Base-by-base conservation (phyloP, 176 grass and related monocot species). In the Oryza officinalis region DNA sequence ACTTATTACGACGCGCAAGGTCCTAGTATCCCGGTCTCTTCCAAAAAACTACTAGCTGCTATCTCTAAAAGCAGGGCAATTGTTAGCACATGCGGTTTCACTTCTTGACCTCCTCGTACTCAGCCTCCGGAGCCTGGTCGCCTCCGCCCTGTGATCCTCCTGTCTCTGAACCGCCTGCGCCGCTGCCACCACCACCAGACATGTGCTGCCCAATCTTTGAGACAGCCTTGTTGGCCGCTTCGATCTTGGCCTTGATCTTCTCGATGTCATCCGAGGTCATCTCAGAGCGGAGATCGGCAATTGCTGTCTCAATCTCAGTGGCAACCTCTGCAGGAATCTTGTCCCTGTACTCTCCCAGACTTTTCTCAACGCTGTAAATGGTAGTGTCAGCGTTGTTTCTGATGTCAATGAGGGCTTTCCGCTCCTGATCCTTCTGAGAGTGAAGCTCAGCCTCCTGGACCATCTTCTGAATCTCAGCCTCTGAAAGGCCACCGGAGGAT, bases 51-150 rank as follows among this genome's bases (percentile, higher is more conserved):
- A 78, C 23, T 65, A 78, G 60, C 60, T 78, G 60, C 37, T 65
- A 63, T 78, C 40, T 78, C 63, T 45, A 65, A 61, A 18, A 40
- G 6, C 8, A 27, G 57, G 57, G 57, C n/a, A 43, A 38, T 57
- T 18, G 75, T 74, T 47, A 52, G 15, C 46, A 52, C 45, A 59
- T 26, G 23, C 60, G 38, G 59, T 60, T 67, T 80, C 43, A 84
- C 76, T 87, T 84, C 65, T 88, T 81, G n/a, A 81, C 85, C 63
- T 87, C 88, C 78, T 85, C 81, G 33, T 88, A 88, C 30, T 88
- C 81, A 20, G 81, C 85, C 28, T 91, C 85, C 23, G 85, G 77
- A 63, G 85, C 80, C 81, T 80, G 70, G 67, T 85, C 85, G 6
- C 83, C 77, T n/a, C 85, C 63, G 6, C 50, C 65, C 69, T 88